A percentile compares a stretch with the other conserved stretches of the same genome.
These are phyloP conservation scores for Eucalyptus regnans DNA, from an alignment of 345 rosid species.

Conservation along the genomic window DNA sequence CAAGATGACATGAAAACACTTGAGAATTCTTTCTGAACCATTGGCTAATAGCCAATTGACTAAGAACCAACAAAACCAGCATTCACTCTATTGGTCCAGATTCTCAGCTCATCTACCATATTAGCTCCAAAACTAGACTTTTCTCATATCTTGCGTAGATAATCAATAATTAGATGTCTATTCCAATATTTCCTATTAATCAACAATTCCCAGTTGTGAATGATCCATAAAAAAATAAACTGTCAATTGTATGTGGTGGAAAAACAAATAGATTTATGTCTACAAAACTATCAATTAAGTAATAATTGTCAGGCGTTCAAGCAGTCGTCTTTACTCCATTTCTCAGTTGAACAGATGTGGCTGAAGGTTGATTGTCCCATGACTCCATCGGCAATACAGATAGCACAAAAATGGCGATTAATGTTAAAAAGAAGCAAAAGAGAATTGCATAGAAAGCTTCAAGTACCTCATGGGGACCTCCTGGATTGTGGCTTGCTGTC, in stretches of 20 bases:
- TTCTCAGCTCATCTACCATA: not conserved
- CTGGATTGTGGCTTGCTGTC: constrained; percentile 99
- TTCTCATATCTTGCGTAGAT: not conserved
- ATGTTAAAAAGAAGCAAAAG: not conserved
- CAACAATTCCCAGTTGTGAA: not conserved
- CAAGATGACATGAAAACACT: not conserved
- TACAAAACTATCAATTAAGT: not conserved
- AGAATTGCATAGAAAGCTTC: not conserved
- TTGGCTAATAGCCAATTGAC: not conserved
- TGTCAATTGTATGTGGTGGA: not conserved
- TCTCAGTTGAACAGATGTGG: not conserved
- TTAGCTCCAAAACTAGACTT: not conserved
- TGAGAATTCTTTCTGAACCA: not conserved
- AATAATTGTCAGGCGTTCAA: not conserved
- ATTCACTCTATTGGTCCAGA: not conserved
- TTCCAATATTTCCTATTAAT: not conserved
- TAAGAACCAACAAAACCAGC: not conserved
- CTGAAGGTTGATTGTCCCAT: not conserved
- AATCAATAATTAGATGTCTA: not conserved
- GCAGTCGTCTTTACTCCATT: not conserved
- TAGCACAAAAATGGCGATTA: not conserved
- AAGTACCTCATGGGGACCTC: constrained; percentile 89
- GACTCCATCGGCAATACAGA: not conserved
- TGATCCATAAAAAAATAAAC: not conserved
- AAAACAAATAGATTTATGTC: not conserved